Conservation (phyloP, 768 basidiomycete genomes). For the Panellus pusillus region DNA sequence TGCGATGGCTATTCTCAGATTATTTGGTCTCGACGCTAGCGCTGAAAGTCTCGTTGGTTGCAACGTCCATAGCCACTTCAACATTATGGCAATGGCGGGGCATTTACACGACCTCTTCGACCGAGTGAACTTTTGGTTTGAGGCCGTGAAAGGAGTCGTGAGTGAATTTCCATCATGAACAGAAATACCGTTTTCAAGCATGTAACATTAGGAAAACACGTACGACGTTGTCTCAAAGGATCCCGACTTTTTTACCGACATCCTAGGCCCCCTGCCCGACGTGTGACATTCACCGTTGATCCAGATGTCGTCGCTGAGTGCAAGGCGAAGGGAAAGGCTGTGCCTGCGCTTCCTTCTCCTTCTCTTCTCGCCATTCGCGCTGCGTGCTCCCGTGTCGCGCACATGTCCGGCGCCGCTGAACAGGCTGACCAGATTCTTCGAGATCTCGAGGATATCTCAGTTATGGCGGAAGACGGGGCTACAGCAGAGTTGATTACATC, state of each 20-base stretch:
- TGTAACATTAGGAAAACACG: too few species aligned
- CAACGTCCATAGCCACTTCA: background rate
- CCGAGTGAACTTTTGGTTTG: too few species aligned
- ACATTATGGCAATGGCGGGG: background rate
- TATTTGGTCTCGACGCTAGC: background rate
- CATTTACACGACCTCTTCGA: background rate
- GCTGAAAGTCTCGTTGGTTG: background rate
- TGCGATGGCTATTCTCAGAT: background rate
- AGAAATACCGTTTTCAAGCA: too few species aligned
- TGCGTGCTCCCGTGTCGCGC: conserved; percentile 22
- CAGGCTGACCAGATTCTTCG: conserved; percentile 12
- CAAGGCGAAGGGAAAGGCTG: too few species aligned
- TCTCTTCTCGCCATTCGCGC: conserved; percentile 21
- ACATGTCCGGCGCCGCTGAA: conserved; percentile 19
- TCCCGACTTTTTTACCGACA: too few species aligned
- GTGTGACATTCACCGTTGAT: too few species aligned
- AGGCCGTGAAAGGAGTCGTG: too few species aligned
- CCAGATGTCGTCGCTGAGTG: too few species aligned
- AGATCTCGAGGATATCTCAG: conserved; percentile 2
- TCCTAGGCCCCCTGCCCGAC: too few species aligned
- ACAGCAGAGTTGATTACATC: conserved; percentile 3
- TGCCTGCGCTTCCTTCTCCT: too few species aligned
- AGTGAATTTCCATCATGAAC: too few species aligned
- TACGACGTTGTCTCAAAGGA: too few species aligned
- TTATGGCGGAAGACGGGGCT: conserved; percentile 10